Evolutionary conservation across 2,329 filamentous ascomycete genomes (phyloP).

Genomic region (Lasiodiplodia gonubiensis): DNA sequence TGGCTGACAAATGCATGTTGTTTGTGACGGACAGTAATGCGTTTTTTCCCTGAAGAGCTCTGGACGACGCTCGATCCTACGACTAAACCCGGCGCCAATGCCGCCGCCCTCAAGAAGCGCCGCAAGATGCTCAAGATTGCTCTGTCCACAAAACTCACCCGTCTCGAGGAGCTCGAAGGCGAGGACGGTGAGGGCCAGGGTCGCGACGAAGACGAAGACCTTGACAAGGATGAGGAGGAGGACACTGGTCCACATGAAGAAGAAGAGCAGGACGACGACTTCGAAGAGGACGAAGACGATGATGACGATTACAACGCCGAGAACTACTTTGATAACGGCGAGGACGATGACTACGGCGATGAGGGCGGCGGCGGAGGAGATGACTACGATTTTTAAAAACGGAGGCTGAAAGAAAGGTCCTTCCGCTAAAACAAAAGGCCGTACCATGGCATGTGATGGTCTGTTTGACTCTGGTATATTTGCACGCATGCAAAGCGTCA

Average conservation of each 20-base stretch:
- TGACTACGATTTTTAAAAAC: conserved; percentile 34
- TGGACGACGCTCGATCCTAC: conserved; percentile 58
- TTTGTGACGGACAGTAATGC: conserved; percentile 51
- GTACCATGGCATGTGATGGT: neutral
- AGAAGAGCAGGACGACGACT: conserved; percentile 61
- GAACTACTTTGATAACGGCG: conserved; percentile 68
- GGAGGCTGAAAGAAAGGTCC: neutral
- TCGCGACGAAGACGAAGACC: conserved; percentile 46
- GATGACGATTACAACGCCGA: conserved; percentile 70
- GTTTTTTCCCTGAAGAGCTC: conserved; percentile 65
- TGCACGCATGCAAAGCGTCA: neutral
- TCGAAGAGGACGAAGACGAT: conserved; percentile 66
- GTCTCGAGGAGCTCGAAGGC: conserved; percentile 44
- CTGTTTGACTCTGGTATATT: neutral
- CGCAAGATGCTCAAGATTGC: conserved; percentile 42
- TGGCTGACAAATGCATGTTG: conserved; percentile 25
- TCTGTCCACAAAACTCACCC: conserved; percentile 44
- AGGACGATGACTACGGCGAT: conserved; percentile 60
- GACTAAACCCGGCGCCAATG: conserved; percentile 30
- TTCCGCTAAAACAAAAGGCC: neutral
- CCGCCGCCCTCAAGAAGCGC: conserved; percentile 38
- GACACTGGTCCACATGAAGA: conserved; percentile 53
- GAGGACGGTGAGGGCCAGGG: conserved; percentile 32
- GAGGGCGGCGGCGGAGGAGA: conserved; percentile 57
- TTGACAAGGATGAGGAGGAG: conserved; percentile 42